Base-by-base conservation (phyloP, 495 filamentous ascomycete genomes). In the Penicillium tannophilum region DNA sequence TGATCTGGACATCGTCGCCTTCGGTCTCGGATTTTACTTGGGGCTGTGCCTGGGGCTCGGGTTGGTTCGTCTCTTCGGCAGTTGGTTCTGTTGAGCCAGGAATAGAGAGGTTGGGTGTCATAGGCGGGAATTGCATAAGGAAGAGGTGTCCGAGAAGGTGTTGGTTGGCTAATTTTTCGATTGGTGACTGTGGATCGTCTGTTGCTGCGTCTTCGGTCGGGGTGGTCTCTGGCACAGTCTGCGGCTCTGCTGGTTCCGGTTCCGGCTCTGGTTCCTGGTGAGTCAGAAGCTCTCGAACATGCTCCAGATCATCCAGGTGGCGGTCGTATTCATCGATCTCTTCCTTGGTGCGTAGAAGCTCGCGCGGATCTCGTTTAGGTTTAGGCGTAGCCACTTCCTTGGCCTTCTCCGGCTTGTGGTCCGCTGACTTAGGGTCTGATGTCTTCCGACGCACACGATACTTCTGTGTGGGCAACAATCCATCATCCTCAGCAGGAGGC, bases 51-150 rank as follows among this genome's bases (percentile, higher is more conserved):
- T 16, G 26, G 30, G 35, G 23, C 20, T 54, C 31, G n/a, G 30
- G 35, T 5, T 16, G 49, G 20, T 44, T 50, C 41, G 53, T 26
- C 28, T 33, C 43, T 43, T 49, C 47, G 30, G 55, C 36, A 11
- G 56, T 8, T 35, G 50, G 58, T 26, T 66, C 54, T 23, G 44
- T 49, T 30, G 57, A 54, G 11, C 63, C 68, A 6, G 75, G 67
- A 14, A 79, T 55, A 24, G 68, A 60, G 49, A 85, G 75, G 54
- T 75, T 78, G 50, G 82, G 82, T 0, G 82, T 76, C 62, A 83
- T 73, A 3, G 82, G 82, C 9, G 82, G 82, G 63, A 85, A 79
- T 61, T 85, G 82, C 66, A 85, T 78, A 19, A 84, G 67, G 67
- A 81, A 84, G 26, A 82, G 67, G 39, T 76, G 71, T 23, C 79